Evolutionary conservation across 2,329 filamentous ascomycete genomes (phyloP).

Genomic region (Kalaharituber pfeilii): DNA sequence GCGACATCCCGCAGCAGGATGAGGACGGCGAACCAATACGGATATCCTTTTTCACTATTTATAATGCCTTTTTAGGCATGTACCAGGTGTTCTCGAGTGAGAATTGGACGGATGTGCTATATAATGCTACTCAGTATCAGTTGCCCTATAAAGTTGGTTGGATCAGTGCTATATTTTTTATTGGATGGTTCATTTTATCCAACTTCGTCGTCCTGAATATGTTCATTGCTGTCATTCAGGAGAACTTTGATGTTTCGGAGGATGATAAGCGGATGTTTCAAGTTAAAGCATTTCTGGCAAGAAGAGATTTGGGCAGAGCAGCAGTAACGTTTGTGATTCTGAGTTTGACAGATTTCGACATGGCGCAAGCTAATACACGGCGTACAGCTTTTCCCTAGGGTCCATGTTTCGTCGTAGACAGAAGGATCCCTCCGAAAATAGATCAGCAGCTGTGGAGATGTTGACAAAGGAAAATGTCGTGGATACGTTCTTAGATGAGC

Average conservation of each 20-base stretch:
- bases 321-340: slow-evolving; percentile 25
- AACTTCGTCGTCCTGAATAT: slow-evolving; percentile 97
- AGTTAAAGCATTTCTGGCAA: slow-evolving; percentile 82
- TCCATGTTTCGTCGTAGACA: slow-evolving; percentile 14
- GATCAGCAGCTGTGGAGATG: slow-evolving; percentile 31
- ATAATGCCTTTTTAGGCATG: slow-evolving; percentile 93
- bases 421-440: slow-evolving; percentile 9
- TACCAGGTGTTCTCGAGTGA: slow-evolving; percentile 93
- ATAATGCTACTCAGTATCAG: slow-evolving; percentile 57
- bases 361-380: neutral
- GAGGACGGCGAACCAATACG: slow-evolving; percentile 43
- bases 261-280: slow-evolving; percentile 96
- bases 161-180: slow-evolving; percentile 80
- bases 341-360: neutral
- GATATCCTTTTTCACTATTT: slow-evolving; percentile 76
- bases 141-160: slow-evolving; percentile 54
- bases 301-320: slow-evolving; percentile 62
- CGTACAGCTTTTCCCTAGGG: slow-evolving; percentile 5
- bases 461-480: slow-evolving; percentile 91
- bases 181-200: slow-evolving; percentile 86
- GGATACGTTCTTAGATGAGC: slow-evolving; percentile 78
- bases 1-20: slow-evolving; percentile 54
- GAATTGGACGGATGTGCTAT: slow-evolving; percentile 82
- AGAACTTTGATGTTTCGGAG: slow-evolving; percentile 96
- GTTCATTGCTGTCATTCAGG: slow-evolving; percentile 99